These are phyloP conservation scores for Paracorniculantispora psalliotae DNA, from an alignment of 2,329 filamentous ascomycete species.

Conservation along the genomic window DNA sequence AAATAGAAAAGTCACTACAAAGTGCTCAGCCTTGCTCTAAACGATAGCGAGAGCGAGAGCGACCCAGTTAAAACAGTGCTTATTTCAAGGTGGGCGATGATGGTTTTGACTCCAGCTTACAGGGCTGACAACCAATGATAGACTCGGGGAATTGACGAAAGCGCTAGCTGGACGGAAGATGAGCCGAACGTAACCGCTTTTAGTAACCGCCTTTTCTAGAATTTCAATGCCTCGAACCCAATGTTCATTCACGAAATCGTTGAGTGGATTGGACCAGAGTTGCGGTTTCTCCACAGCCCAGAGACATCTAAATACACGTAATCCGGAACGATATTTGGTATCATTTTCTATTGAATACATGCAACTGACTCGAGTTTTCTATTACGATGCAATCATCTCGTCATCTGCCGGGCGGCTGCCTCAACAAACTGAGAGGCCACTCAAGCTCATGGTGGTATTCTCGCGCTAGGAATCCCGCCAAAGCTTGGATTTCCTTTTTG, in stretches of 20 bases:
- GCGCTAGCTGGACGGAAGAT: too few relatives aligned
- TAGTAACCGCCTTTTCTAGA: too few relatives aligned
- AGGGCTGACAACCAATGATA: too few relatives aligned
- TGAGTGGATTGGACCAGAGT: too few relatives aligned
- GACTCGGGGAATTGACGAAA: too few relatives aligned
- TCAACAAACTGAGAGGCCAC: conserved; percentile 13
- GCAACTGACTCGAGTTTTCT: not conserved
- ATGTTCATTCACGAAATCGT: too few relatives aligned
- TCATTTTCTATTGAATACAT: not conserved
- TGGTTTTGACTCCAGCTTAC: not conserved
- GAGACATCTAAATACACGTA: not conserved
- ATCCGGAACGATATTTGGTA: not conserved
- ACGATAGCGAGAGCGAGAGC: conserved; percentile 12
- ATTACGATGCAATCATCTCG: not conserved
- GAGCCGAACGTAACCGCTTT: too few relatives aligned
- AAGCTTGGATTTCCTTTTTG: conserved; percentile 12
- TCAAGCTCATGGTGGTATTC: conserved; percentile 13
- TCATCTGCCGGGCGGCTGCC: not conserved
- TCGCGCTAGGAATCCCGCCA: conserved; percentile 7
- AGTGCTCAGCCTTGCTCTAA: not conserved
- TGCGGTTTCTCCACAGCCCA: too few relatives aligned
- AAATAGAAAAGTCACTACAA: too few relatives aligned
- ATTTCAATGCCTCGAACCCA: too few relatives aligned
- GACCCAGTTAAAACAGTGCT: not conserved
- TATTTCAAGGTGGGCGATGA: not conserved